Percentiles rank a stretch among this genome's conserved stretches.
Evolutionary conservation across 2,329 filamentous ascomycete species (phyloP).

Genomic region (Fusarium robinianum): DNA sequence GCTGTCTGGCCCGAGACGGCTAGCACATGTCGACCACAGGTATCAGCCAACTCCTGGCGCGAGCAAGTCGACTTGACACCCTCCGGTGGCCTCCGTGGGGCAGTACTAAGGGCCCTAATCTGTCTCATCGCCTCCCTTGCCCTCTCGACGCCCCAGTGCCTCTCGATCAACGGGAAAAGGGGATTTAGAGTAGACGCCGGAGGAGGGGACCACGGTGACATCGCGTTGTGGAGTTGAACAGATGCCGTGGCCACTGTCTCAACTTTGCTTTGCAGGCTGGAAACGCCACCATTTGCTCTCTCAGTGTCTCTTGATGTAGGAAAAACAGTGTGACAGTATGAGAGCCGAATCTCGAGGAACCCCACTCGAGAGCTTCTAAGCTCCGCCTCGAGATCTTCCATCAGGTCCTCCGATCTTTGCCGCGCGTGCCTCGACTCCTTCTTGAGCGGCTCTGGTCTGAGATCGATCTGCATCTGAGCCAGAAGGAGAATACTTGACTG

Average conservation of each 20-base stretch:
- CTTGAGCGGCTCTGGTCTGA: constrained; percentile 9
- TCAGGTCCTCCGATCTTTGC: constrained; percentile 58
- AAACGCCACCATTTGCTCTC: constrained; percentile 42
- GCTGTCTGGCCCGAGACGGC: constrained; percentile 6
- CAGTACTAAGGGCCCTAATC: constrained; percentile 28
- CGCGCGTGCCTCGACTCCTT: constrained; percentile 33
- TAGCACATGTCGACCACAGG: background rate
- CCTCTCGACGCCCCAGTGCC: constrained; percentile 53
- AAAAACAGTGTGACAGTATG: constrained; percentile 62
- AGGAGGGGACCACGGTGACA: constrained; percentile 58
- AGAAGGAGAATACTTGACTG: constrained; percentile 54
- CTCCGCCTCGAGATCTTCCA: constrained; percentile 62
- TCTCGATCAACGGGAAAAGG: constrained; percentile 51
- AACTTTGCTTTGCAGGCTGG: constrained; percentile 52
- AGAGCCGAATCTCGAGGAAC: constrained; percentile 57
- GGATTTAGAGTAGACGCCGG: constrained; percentile 43
- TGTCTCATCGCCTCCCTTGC: constrained; percentile 49
- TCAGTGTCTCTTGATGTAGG: constrained; percentile 39
- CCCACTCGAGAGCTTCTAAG: constrained; percentile 54
- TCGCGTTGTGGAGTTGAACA: constrained; percentile 53
- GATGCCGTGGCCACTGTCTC: constrained; percentile 57
- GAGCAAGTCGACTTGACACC: background rate
- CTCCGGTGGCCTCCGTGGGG: constrained; percentile 5
- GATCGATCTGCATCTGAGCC: constrained; percentile 49
- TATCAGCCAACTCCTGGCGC: constrained; percentile 3